Conservation (phyloP, 257 asterid genomes). For the Gardenia jasminoides region DNA sequence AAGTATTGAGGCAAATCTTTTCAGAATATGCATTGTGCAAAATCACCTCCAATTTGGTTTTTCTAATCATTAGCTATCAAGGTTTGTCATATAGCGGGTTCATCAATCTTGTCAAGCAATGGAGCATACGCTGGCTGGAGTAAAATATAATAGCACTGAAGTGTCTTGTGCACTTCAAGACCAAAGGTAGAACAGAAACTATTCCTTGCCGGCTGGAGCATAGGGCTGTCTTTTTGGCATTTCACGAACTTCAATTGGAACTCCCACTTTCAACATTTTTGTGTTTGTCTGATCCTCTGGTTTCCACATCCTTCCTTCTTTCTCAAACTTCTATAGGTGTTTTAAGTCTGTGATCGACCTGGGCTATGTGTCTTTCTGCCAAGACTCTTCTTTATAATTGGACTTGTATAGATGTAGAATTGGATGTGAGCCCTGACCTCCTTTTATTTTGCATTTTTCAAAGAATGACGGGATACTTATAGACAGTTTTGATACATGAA, state of each 20-base stretch:
- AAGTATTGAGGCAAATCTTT: not conserved
- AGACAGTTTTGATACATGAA: too few species aligned
- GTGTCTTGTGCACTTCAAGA: not conserved
- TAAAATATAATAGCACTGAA: too few species aligned
- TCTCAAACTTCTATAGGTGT: not conserved
- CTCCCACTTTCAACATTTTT: not conserved
- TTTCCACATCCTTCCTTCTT: not conserved
- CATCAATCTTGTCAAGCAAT: not conserved
- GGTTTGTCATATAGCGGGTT: not conserved
- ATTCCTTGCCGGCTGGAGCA: slow-evolving; percentile 15
- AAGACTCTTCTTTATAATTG: too few species aligned
- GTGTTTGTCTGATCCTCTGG: not conserved
- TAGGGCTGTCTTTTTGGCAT: not conserved
- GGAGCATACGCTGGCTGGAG: too few species aligned
- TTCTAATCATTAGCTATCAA: not conserved
- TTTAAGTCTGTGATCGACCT: not conserved
- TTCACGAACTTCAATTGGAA: not conserved
- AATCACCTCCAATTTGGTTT: not conserved
- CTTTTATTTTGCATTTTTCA: too few species aligned
- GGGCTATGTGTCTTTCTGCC: too few species aligned
- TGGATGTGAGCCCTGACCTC: too few species aligned
- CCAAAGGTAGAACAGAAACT: not conserved
- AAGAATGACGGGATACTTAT: too few species aligned
- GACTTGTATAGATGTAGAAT: too few species aligned
- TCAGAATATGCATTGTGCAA: not conserved